Evolutionary conservation across 306 rosid genomes (phyloP), one percentile per base, ranked within the genome.

Genomic region (Malus orientalis): DNA sequence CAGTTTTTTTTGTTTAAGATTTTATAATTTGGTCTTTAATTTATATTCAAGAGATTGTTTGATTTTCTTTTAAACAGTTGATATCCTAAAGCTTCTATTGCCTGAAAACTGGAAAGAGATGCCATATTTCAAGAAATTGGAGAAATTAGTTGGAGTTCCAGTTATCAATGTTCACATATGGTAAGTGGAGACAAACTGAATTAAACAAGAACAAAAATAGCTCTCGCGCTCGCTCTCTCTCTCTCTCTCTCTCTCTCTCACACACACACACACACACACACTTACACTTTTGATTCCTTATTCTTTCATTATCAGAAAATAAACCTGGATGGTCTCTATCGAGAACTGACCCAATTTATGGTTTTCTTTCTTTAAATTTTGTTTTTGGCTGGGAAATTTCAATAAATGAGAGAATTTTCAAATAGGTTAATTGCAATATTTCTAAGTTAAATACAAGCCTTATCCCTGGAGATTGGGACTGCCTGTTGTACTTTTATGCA

Each of bases 131-230:
- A 91, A 90, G 89, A 92, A 87, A 87, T 75, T 95, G 86, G 93
- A 92, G 19, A 95, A 95, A 85, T 77, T 95, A 72, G 92, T 95
- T 68, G 98, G 98, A 74, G 98, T 95, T 80, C 98, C 97, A 0
- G 98, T 95, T 79, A 92, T 95, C 76, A 95, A 95, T 77, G 89
- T 95, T 75, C 98, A 95, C 74, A 92, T 95, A 85, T 95, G 98
- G 98, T 95, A 55, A 87, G 90, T 84, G 72, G 51, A 45, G 32
- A 22, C 68, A 75, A 25, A 20, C 51, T 80, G 78, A 45, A 23
- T 76, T 27, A 67, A 42, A 16, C 11, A 70, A n/a, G 27, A 76
- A 53, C 5, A 22, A 32, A 64, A n/a, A n/a, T 8, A 12, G 27
- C 36, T 53, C 47, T 38, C 70, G 68, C 70, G 71, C 30, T 54